phyloP scores from a whole-genome alignment of 805 yeast genomes.

The Candida cerambycidarum region DNA sequence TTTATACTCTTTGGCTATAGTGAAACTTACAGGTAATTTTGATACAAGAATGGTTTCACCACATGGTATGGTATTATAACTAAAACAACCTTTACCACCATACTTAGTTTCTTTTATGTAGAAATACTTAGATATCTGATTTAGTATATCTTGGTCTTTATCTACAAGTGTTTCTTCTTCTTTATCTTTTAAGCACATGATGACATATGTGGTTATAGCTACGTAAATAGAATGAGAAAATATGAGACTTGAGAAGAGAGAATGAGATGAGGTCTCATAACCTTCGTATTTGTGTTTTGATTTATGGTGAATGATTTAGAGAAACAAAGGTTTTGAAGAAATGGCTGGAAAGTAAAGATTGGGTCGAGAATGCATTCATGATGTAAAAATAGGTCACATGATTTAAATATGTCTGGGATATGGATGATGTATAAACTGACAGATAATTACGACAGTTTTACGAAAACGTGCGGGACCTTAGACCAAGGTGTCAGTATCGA shows the following conservation, averaged over 20 bases:
- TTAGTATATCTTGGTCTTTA: constrained; percentile 16
- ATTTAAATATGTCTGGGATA: no score
- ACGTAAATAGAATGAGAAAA: no score
- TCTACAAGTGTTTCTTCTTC: constrained; percentile 14
- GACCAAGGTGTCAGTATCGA: not conserved
- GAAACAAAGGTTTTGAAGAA: not conserved
- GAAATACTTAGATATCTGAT: constrained; percentile 30
- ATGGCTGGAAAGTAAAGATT: no score
- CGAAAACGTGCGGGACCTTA: not conserved
- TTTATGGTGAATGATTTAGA: not conserved
- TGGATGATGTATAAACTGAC: not conserved
- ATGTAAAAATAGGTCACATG: no score
- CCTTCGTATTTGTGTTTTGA: not conserved
- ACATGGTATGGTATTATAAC: constrained; percentile 36
- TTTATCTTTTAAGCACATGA: constrained; percentile 2
- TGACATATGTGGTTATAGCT: no score
- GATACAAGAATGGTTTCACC: constrained; percentile 44
- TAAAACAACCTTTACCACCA: constrained; percentile 65
- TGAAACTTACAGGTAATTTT: constrained; percentile 44
- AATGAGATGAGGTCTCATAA: constrained; percentile 2
- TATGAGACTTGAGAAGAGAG: not conserved
- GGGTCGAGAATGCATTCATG: no score
- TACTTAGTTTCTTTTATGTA: constrained; percentile 41
- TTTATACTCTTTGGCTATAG: constrained; percentile 52
- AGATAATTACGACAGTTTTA: not conserved